Evolutionary conservation across 2,329 filamentous ascomycete species (phyloP), one percentile per base, ranked within the genome.

Genomic region (Rhynchosporium secalis): DNA sequence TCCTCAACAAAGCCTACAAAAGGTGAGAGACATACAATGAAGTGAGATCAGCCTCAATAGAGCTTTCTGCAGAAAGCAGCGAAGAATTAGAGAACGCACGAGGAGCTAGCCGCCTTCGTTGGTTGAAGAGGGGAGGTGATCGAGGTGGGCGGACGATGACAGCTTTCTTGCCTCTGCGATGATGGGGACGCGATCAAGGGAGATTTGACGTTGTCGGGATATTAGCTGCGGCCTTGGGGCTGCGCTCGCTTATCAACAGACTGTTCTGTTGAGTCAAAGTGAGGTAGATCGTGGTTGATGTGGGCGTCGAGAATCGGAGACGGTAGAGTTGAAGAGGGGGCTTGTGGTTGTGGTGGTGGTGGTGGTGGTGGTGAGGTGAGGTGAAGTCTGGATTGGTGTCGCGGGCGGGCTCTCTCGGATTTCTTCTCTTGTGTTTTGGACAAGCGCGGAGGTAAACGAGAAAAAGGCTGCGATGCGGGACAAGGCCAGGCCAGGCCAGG

Each of bases 31-130:
- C 71, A 43, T 72, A 73, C 71, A 68, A 65, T 69, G 68, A 72
- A 72, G 70, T 72, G 65, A 65, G 28, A 68, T 72, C 71, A 63
- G 69, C 71, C 70, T 73, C 71, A 69, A 67, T 67, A 60, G 55
- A 69, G 67, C 69, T 70, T 68, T 72, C 71, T 67, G 62, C 66
- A 67, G 67, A 69, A 72, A 71, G 69, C 68, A 48, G 66, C 62
- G 62, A 65, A 58, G 61, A 51, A 49, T 10, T 61, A 40, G 49
- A 52, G 40, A 10, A 56, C 67, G 57, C 64, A 62, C 58, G 56
- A 59, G 33, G 12, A 54, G 54, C 40, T 62, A 47, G 58, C 54
- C 60, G 65, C 60, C 61, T 66, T 59, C 57, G 48, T 60, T 52
- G 52, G 61, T 58, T 49, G 47, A 56, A 62, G 54, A 29, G 28